Evolutionary conservation across 169 alveolate species (phyloP), one percentile per base, ranked within the genome.

Genomic region (Cardiosporidium cionae): DNA sequence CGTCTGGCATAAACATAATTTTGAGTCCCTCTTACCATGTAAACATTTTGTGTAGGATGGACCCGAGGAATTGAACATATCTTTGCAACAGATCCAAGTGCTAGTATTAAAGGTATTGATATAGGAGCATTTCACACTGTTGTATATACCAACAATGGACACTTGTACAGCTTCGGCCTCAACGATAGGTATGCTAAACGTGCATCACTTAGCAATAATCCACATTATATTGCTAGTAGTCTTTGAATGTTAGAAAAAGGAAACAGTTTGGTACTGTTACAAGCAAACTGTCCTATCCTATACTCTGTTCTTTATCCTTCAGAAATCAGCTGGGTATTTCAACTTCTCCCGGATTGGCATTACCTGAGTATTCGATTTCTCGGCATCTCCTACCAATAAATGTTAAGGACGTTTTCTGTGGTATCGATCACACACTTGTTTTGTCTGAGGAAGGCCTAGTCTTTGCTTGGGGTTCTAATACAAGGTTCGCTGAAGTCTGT

Each of bases 391-490:
- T 32, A 7, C 76, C 76, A 23, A 28, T 67, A 0, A 2, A 16
- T 1, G 52, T 76, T n/a, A 4, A 22, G 5, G 66, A 67, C 27
- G n/a, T 67, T 23, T 34, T 7, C 32, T 67, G 76, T 52, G 82
- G 76, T 31, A 70, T 75, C 7, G 70, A 67, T 25, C 76, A 66
- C 74, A 22, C 79, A 5, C 64, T 72, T n/a, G 31, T 72, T 9
- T 54, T 72, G 28, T 36, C 37, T 22, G 65, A 9, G 0, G 33
- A 58, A n/a, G 71, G 71, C 22, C 28, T 31, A 23, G 79, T 72
- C 31, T 72, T 64, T 72, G 62, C 79, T 34, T 72, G 79, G 79
- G 79, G 79, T 2, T 58, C 72, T 1, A 72, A 72, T 16, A 16
- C 6, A 62, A 28, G 32, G 78, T 72, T 32, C 52, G 78, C 7